These are phyloP conservation scores for Geosmithia flava DNA, from an alignment of 2,329 filamentous ascomycete species.

Conservation along the genomic window DNA sequence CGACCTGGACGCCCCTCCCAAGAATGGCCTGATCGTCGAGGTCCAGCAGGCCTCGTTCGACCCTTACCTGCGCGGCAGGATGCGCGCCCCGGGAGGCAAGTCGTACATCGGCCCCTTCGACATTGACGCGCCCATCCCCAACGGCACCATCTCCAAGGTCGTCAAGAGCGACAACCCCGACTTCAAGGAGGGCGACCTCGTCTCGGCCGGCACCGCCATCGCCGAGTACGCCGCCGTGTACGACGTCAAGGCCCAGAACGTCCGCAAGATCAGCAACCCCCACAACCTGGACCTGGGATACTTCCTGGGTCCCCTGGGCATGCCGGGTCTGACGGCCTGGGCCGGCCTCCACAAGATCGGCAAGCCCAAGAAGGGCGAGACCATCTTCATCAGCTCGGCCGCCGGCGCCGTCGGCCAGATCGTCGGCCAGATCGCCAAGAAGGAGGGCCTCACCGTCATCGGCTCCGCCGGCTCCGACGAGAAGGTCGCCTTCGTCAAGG, in stretches of 20 bases:
- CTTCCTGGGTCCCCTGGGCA: constrained; percentile 59
- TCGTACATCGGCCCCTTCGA: constrained; percentile 45
- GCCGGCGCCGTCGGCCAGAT: constrained; percentile 73
- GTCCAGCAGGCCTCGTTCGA: constrained; percentile 68
- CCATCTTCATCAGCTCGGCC: constrained; percentile 71
- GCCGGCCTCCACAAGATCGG: constrained; percentile 56
- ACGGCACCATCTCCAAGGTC: constrained; percentile 53
- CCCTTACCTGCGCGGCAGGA: constrained; percentile 72
- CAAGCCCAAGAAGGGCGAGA: constrained; percentile 52
- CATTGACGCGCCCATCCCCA: constrained; percentile 51
- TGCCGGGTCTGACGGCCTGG: constrained; percentile 56
- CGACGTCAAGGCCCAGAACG: constrained; percentile 23
- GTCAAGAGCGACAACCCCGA: constrained; percentile 52
- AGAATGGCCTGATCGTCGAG: constrained; percentile 56
- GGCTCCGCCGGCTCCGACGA: constrained; percentile 70
- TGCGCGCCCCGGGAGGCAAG: constrained; percentile 52
- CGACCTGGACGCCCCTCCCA: constrained; percentile 42
- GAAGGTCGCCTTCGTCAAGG: constrained; percentile 57
- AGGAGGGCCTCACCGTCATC: constrained; percentile 66
- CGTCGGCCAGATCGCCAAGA: constrained; percentile 74
- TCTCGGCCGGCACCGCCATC: constrained; percentile 43
- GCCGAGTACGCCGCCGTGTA: constrained; percentile 56
- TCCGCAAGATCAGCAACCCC: constrained; percentile 55
- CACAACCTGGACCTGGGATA: constrained; percentile 50
- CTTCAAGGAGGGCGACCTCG: constrained; percentile 56